These are phyloP conservation scores for Thuja plicata DNA, from an alignment of 83 land plant genomes.

Conservation along the genomic window DNA sequence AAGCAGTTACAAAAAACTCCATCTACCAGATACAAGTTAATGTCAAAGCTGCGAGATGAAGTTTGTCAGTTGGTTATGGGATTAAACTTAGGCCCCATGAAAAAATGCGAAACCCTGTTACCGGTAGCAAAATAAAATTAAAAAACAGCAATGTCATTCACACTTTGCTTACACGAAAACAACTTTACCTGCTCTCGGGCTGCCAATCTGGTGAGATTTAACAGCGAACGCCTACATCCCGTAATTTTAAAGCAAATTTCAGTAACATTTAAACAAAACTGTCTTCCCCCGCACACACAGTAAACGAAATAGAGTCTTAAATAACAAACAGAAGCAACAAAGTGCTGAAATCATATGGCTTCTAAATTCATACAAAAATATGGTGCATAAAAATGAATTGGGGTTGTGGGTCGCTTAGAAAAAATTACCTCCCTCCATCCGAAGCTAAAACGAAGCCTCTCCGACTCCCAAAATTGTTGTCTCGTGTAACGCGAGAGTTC, in stretches of 20 bases:
- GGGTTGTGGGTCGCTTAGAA: background rate
- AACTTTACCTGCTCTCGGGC: background rate
- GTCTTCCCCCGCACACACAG: background rate
- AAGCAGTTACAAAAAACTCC: background rate
- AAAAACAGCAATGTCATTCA: background rate
- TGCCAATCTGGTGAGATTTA: conserved; percentile 2
- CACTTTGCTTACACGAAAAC: background rate
- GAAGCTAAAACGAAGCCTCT: background rate
- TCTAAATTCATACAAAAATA: background rate
- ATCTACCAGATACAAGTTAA: background rate
- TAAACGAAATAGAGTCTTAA: background rate
- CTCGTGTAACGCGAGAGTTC: background rate
- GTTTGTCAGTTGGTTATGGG: background rate
- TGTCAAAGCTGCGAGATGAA: too few relatives aligned
- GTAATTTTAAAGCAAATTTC: background rate
- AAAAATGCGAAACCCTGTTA: background rate
- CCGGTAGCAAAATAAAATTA: background rate
- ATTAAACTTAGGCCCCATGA: background rate
- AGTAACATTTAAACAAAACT: background rate
- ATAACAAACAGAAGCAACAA: background rate
- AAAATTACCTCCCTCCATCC: conserved; percentile 13
- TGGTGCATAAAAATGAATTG: background rate
- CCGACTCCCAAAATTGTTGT: background rate
- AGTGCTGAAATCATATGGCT: background rate
- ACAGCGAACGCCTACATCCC: background rate